Evolutionary conservation across 306 rosid genomes (phyloP).

Genomic region (Trifolium fragiferum): DNA sequence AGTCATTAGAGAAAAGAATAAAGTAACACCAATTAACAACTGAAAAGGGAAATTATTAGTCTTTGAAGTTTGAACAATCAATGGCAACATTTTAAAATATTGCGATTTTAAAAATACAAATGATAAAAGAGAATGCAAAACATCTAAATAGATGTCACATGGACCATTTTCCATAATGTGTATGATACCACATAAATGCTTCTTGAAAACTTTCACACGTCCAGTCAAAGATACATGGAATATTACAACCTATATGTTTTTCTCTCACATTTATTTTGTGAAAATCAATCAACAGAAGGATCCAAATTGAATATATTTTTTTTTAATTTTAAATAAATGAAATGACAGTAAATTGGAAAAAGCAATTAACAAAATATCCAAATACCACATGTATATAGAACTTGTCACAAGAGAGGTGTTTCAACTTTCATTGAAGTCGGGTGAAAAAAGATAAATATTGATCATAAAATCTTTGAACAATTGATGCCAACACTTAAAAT

Average conservation of each 20-base stretch:
- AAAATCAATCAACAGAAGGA: constrained; percentile 17
- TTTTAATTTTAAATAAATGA: constrained; percentile 18
- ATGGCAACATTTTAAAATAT: constrained; percentile 30
- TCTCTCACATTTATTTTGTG: constrained; percentile 5
- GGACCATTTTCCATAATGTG: background rate
- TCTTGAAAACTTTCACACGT: constrained; percentile 12
- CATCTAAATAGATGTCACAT: background rate
- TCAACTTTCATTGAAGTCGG: constrained; percentile 3
- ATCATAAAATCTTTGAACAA: constrained; percentile 20
- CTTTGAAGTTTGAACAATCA: constrained; percentile 7
- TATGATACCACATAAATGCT: constrained; percentile 1
- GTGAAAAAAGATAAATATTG: background rate
- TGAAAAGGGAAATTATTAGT: constrained; percentile 18
- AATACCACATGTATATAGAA: constrained; percentile 22
- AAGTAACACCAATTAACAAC: constrained; percentile 3
- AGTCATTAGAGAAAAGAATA: background rate
- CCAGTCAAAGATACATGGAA: background rate
- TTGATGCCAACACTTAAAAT: constrained; percentile 31
- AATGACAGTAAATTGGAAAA: constrained; percentile 28
- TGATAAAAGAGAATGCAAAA: constrained; percentile 25
- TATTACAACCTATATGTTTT: constrained; percentile 29
- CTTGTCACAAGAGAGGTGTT: background rate
- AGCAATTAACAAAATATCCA: constrained; percentile 8
- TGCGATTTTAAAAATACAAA: constrained; percentile 23
- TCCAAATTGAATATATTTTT: constrained; percentile 17